These are phyloP conservation scores for Flaveria trinervia DNA, from an alignment of 129 eudicot genomes.

Conservation along the genomic window DNA sequence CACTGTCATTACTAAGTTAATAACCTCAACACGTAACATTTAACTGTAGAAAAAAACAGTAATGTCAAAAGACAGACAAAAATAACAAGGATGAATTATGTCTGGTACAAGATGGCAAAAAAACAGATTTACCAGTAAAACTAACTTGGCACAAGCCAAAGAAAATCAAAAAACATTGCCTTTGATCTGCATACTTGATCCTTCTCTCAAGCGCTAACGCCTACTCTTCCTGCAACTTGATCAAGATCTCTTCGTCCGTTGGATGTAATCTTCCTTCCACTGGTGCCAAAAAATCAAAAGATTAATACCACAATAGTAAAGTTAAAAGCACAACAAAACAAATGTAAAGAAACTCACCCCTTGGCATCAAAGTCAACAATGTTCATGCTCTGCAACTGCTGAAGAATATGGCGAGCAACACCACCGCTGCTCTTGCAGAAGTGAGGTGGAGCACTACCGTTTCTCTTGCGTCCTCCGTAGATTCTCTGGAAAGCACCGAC, in stretches of 20 bases:
- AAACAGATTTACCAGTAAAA: conserved; percentile 22
- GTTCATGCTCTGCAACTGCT: conserved; percentile 61
- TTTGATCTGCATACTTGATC: conserved; percentile 4
- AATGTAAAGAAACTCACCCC: conserved; percentile 48
- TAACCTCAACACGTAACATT: conserved; percentile 13
- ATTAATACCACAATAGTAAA: not conserved
- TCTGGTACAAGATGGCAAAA: conserved; percentile 27
- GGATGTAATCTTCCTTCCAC: conserved; percentile 59
- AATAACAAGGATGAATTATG: conserved; percentile 21
- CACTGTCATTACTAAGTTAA: not conserved
- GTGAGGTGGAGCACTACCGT: conserved; percentile 76
- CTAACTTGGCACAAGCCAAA: conserved; percentile 5
- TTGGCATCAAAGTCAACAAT: conserved; percentile 59
- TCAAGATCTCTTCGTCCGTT: conserved; percentile 62
- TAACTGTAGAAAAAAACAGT: not conserved
- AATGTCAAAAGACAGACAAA: conserved; percentile 27
- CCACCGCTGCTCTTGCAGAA: conserved; percentile 75
- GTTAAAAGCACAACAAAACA: not conserved
- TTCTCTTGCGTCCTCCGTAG: conserved; percentile 82
- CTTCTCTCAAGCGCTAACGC: conserved; percentile 38
- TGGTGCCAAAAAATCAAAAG: conserved; percentile 9
- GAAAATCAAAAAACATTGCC: conserved; percentile 11
- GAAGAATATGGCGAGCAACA: conserved; percentile 75
- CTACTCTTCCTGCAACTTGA: conserved; percentile 61
- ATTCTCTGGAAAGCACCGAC: conserved; percentile 76